Percentiles rank a stretch among this genome's conserved stretches.
These are phyloP conservation scores for Leccinum fibrillosum DNA, from an alignment of 768 basidiomycete genomes.

Conservation along the genomic window DNA sequence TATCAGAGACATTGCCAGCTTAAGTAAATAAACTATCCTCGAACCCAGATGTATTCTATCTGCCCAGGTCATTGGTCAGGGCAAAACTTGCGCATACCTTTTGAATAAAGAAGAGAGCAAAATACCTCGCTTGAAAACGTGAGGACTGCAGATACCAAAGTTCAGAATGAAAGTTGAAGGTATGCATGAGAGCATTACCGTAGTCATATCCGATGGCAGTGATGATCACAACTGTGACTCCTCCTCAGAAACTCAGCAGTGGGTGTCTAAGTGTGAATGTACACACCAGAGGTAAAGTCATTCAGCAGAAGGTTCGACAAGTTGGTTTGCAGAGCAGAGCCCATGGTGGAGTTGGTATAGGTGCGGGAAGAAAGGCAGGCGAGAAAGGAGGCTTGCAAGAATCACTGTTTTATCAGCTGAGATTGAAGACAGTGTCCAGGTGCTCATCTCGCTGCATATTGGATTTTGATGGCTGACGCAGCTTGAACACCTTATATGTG, in stretches of 20 bases:
- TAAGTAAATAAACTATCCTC: background rate
- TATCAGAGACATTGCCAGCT: background rate
- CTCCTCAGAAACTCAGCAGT: background rate
- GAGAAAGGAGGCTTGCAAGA: background rate
- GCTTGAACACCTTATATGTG: background rate
- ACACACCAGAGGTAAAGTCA: background rate
- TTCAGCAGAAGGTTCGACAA: background rate
- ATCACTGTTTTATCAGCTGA: background rate
- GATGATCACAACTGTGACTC: background rate
- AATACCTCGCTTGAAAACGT: slow-evolving; percentile 8
- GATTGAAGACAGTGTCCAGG: too few relatives aligned
- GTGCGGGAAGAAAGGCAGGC: background rate
- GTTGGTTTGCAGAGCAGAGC: background rate
- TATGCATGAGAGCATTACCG: background rate
- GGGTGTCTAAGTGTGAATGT: background rate
- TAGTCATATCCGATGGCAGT: background rate
- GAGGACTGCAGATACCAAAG: slow-evolving; percentile 4
- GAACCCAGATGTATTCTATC: slow-evolving; percentile 17
- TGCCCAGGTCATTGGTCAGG: background rate
- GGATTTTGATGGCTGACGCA: background rate
- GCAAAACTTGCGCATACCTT: background rate
- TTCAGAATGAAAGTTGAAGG: background rate
- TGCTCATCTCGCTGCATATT: background rate
- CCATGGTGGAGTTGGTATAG: background rate
- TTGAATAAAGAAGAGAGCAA: background rate